phyloP scores from a whole-genome alignment of 1,284 basidiomycete species.

The Sparassis latifolia region DNA sequence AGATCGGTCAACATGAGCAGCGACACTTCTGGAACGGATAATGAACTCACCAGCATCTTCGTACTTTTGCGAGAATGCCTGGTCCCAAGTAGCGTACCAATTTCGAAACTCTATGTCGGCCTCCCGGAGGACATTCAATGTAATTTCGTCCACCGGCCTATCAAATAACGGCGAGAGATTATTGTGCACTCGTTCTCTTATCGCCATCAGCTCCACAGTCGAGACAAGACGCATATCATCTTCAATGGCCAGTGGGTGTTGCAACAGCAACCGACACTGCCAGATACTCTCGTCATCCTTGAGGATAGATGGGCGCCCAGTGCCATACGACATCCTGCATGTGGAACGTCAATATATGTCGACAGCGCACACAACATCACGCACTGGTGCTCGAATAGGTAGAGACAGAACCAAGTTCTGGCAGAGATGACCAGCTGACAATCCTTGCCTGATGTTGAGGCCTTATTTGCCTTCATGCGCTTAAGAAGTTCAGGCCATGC shows the following conservation, averaged over 20 bases:
- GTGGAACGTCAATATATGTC: background rate
- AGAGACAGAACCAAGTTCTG: constrained; percentile 86
- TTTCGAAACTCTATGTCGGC: constrained; percentile 62
- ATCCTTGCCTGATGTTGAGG: constrained; percentile 56
- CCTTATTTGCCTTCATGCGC: constrained; percentile 63
- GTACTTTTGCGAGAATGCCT: constrained; percentile 74
- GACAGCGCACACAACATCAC: constrained; percentile 21
- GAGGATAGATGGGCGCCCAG: constrained; percentile 85
- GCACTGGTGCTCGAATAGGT: constrained; percentile 89
- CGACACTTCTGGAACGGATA: background rate
- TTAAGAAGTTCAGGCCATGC: constrained; percentile 80
- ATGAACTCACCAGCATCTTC: constrained; percentile 61
- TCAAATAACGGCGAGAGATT: constrained; percentile 58
- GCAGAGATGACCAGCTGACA: constrained; percentile 73
- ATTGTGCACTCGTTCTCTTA: constrained; percentile 71
- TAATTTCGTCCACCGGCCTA: constrained; percentile 58
- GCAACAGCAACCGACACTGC: constrained; percentile 74
- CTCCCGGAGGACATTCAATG: constrained; percentile 55
- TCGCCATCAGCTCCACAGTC: constrained; percentile 81
- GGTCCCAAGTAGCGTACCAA: constrained; percentile 76
- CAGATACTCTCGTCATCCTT: constrained; percentile 88
- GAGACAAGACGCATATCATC: constrained; percentile 94
- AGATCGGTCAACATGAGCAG: background rate
- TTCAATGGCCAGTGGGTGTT: constrained; percentile 83
- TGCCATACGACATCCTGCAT: constrained; percentile 82